phyloP scores from a whole-genome alignment of 345 rosid genomes.

The Nephelium lappaceum region DNA sequence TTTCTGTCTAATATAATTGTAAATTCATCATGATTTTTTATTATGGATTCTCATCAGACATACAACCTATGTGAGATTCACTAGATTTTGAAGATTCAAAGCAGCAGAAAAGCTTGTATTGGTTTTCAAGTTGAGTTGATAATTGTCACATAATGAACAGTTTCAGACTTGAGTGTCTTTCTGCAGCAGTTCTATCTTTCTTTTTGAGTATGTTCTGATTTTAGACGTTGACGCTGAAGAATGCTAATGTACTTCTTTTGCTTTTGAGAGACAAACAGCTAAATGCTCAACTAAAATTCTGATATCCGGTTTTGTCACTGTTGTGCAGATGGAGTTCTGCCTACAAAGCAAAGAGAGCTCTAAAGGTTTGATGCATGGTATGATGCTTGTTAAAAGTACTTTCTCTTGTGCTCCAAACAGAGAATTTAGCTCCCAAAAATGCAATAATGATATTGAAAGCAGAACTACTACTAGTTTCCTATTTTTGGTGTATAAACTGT shows the following conservation, averaged over 20 bases:
- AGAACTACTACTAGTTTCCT: background rate
- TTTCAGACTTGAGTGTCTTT: background rate
- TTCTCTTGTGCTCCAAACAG: background rate
- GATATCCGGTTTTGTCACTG: background rate
- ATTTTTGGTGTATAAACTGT: background rate
- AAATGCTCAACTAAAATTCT: background rate
- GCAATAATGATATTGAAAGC: background rate
- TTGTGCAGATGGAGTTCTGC: conserved; percentile 7
- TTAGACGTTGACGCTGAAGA: background rate
- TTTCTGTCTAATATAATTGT: background rate
- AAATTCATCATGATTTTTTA: background rate
- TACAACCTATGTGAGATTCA: background rate
- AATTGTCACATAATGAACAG: background rate
- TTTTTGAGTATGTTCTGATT: background rate
- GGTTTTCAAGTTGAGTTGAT: background rate
- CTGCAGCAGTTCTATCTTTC: background rate
- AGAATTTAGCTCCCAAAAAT: background rate
- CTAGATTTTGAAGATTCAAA: background rate
- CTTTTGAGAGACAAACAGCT: background rate
- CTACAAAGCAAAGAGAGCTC: background rate
- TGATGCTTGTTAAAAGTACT: background rate
- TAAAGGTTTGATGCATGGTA: background rate
- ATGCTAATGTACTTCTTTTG: background rate
- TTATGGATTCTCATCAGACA: background rate
- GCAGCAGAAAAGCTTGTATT: background rate